Evolutionary conservation across 1,139 yeast genomes (phyloP).

Genomic region (Tardiomyces blankii): DNA sequence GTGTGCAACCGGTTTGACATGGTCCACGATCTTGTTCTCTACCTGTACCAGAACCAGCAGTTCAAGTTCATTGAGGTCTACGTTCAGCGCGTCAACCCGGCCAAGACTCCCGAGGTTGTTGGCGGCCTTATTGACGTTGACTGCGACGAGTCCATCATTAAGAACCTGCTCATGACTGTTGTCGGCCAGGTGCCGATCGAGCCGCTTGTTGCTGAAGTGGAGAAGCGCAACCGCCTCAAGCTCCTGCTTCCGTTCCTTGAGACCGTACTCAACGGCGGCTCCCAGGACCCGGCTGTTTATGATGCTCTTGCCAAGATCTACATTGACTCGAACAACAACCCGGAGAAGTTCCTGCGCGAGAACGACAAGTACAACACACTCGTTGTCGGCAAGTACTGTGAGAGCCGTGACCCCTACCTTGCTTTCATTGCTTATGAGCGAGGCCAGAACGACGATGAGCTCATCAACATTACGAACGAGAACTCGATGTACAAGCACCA

Average conservation of each 20-base stretch:
- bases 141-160: constrained; percentile 85
- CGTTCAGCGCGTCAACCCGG: constrained; percentile 93
- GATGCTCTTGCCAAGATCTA: constrained; percentile 96
- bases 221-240: constrained; percentile 89
- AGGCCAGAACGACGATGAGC: constrained; percentile 85
- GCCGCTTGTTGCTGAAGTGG: constrained; percentile 87
- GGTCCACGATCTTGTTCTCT: constrained; percentile 87
- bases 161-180: constrained; percentile 71
- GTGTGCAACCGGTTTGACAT: constrained; percentile 90
- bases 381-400: constrained; percentile 96
- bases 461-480: constrained; percentile 86
- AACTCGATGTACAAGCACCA: constrained; percentile 98
- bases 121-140: constrained; percentile 96
- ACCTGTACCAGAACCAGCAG: constrained; percentile 88
- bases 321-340: constrained; percentile 94
- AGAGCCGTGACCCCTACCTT: constrained; percentile 95
- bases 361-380: constrained; percentile 81
- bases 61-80: constrained; percentile 95
- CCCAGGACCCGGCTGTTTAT: constrained; percentile 82
- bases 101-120: constrained; percentile 90
- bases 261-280: constrained; percentile 76
- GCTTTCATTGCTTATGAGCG: constrained; percentile 96
- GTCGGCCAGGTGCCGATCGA: constrained; percentile 91
- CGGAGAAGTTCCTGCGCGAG: constrained; percentile 92
- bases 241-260: constrained; percentile 87